Evolutionary conservation across 371 early-diverging fungal genomes (phyloP).

Genomic region (Mucor saturninus): DNA sequence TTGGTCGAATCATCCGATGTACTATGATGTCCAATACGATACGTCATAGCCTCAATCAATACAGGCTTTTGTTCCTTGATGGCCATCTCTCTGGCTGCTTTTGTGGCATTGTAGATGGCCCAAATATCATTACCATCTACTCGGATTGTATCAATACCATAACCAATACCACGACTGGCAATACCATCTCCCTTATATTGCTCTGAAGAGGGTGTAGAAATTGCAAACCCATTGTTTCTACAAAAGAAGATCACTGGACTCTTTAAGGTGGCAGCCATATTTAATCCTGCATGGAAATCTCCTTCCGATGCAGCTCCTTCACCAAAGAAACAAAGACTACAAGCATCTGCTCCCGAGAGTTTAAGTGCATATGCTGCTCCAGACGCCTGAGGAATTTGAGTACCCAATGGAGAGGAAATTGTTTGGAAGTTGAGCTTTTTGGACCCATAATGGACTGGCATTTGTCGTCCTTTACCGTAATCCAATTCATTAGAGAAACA

Average conservation of each 20-base stretch:
- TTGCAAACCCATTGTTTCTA: constrained; percentile 98
- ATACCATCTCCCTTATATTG: constrained; percentile 98
- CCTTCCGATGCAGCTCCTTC: constrained; percentile 98
- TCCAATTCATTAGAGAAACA: constrained; percentile 92
- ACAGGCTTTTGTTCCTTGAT: constrained; percentile 86
- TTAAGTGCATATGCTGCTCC: constrained; percentile 98
- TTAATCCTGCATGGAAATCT: constrained; percentile 97
- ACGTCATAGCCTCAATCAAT: constrained; percentile 96
- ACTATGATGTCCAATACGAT: constrained; percentile 96
- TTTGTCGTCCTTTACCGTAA: constrained; percentile 95
- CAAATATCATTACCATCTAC: constrained; percentile 98
- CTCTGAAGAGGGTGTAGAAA: constrained; percentile 93
- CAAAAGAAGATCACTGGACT: constrained; percentile 94
- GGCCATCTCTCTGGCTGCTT: constrained; percentile 83
- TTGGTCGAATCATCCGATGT: constrained; percentile 98
- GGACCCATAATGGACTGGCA: constrained; percentile 98
- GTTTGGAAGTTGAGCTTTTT: constrained; percentile 89
- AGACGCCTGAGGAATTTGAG: constrained; percentile 98
- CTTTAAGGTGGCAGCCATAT: constrained; percentile 93
- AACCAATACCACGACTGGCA: constrained; percentile 90
- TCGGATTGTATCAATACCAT: constrained; percentile 96
- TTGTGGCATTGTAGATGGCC: constrained; percentile 94
- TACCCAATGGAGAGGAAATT: constrained; percentile 95
- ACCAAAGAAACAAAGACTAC: constrained; percentile 94
- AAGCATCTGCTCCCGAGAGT: constrained; percentile 73